Evolutionary conservation across 495 filamentous ascomycete species (phyloP), one percentile per base, ranked within the genome.

Genomic region (Tuber melanosporum): DNA sequence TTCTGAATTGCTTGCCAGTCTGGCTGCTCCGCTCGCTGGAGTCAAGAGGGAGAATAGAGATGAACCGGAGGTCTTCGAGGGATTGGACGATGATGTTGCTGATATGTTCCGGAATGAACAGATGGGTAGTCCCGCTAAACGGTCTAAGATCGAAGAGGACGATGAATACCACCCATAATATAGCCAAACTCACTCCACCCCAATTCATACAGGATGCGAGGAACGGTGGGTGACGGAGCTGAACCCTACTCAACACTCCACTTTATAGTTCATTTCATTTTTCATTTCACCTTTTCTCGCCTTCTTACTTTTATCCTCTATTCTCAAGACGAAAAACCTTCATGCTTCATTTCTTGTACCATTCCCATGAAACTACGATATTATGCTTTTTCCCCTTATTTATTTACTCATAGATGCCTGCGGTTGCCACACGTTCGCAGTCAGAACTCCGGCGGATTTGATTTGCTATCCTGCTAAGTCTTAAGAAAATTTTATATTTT

Each of bases 31-130:
- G 70, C 71, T 74, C 14, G 85, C 85, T 77, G 82, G 85, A 62
- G 80, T 89, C 45, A 96, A 95, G 85, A 91, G 92, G 85, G 87
- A 93, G 81, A 94, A 94, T 80, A 86, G 91, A 75, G 86, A 90
- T n/a, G 89, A 91, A 75, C 80, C 84, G 14, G 90, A 91, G 80
- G 87, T 85, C 52, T 88, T 89, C 84, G 91, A 90, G 77, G 93
- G 90, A 44, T 86, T 96, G 78, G 93, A 96, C 81, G 90, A 91
- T 1, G 93, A 95, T 84, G 92, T 96, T 46, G 90, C 91, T n/a
- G 91, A 93, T 76, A 89, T 94, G 84, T 86, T 96, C 76, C 87
- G 89, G 73, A 88, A 89, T 57, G 86, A 90, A 76, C 78, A 83
- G 70, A 74, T 75, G 46, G 75, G 69, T 17, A 79, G 81, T 20